Conservation (phyloP, 169 alveolate genomes). For the Plasmodium chabaudi region DNA sequence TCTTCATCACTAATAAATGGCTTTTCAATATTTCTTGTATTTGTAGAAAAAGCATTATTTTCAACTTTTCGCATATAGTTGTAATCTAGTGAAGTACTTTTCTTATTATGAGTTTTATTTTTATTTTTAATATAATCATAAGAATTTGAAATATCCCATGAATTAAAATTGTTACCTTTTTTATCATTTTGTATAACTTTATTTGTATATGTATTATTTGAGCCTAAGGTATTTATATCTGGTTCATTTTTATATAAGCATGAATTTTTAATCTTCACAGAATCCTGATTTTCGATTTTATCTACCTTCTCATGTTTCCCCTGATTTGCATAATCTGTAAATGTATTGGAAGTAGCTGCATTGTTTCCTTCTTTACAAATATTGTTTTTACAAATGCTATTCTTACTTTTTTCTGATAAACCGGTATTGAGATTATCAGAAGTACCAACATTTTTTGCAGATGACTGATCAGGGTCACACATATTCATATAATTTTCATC, state of each 20-base stretch:
- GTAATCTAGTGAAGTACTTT: slow-evolving; percentile 29
- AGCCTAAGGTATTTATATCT: slow-evolving; percentile 10
- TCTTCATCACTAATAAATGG: slow-evolving; percentile 61
- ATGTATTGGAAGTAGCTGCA: not conserved
- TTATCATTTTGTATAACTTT: slow-evolving; percentile 16
- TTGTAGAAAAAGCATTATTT: slow-evolving; percentile 14
- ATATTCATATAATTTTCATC: not conserved
- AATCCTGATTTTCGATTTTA: too few relatives aligned
- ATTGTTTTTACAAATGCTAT: too few relatives aligned
- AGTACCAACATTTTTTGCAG: too few relatives aligned
- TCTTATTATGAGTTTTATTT: slow-evolving; percentile 21
- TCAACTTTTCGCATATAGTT: slow-evolving; percentile 22
- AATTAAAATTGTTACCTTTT: slow-evolving; percentile 14
- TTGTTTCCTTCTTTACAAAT: not conserved
- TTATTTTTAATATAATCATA: slow-evolving; percentile 19
- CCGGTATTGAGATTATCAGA: too few relatives aligned
- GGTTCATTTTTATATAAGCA: not conserved
- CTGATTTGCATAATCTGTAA: too few relatives aligned
- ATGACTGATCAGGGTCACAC: too few relatives aligned
- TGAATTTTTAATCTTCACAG: too few relatives aligned
- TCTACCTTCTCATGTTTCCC: too few relatives aligned
- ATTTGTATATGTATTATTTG: slow-evolving; percentile 31
- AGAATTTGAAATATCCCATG: slow-evolving; percentile 8
- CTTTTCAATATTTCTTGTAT: slow-evolving; percentile 49
- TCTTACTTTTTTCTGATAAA: not conserved